A percentile compares a stretch with the other conserved stretches of the same genome.
These are phyloP conservation scores for Pseudoscleropodium purum DNA, from an alignment of 225 moss, liverwort and hornwort species.

Conservation along the genomic window DNA sequence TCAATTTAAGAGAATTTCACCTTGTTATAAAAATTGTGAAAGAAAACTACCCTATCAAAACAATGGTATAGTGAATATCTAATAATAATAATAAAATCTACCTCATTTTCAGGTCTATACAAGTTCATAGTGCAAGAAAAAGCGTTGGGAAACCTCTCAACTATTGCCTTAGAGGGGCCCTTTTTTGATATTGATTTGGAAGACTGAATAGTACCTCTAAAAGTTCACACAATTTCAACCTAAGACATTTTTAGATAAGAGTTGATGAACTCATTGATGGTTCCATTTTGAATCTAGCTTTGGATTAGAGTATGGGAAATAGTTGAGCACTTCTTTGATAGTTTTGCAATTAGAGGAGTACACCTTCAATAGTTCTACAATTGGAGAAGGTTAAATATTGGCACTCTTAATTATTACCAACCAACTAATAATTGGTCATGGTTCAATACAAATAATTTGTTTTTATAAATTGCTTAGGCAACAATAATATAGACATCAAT, in stretches of 20 bases:
- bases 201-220: background rate
- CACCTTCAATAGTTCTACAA: no score
- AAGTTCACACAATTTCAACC: background rate
- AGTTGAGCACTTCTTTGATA: background rate
- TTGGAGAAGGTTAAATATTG: no score
- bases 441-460: background rate
- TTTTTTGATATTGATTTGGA: background rate
- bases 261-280: background rate
- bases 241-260: background rate
- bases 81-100: no score
- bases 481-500: no score
- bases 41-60: background rate
- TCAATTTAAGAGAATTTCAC: background rate
- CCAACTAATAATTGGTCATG: background rate
- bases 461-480: background rate
- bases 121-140: background rate
- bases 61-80: no score
- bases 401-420: background rate
- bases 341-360: background rate
- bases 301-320: no score
- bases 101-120: background rate
- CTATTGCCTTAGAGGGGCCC: background rate
- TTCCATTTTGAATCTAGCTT: background rate
- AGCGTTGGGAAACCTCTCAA: background rate
- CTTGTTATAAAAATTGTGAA: no score